These are phyloP conservation scores for Dalbergia cultrata DNA, from an alignment of 306 rosid genomes.

Conservation along the genomic window DNA sequence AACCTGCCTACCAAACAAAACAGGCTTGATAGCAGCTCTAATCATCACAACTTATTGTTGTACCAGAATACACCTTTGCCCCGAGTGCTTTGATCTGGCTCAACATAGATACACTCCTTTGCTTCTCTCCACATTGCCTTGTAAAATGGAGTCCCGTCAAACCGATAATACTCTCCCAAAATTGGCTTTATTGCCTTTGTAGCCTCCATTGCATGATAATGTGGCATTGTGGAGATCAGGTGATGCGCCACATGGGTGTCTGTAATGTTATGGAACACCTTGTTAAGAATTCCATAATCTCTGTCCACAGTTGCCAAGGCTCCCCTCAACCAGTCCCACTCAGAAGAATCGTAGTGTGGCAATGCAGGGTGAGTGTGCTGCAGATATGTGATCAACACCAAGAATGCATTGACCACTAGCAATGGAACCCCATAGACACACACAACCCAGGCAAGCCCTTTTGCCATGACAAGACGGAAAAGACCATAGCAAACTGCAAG, in stretches of 20 bases:
- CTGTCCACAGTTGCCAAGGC: slow-evolving; percentile 93
- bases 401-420: slow-evolving; percentile 80
- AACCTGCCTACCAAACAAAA: slow-evolving; percentile 41
- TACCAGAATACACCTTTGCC: slow-evolving; percentile 90
- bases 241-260: slow-evolving; percentile 98
- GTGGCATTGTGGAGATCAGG: slow-evolving; percentile 94
- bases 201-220: slow-evolving; percentile 97
- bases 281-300: slow-evolving; percentile 89
- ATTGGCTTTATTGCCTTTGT: slow-evolving; percentile 88
- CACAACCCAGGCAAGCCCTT: slow-evolving; percentile 82
- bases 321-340: slow-evolving; percentile 98
- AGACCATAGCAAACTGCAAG: slow-evolving; percentile 70
- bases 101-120: slow-evolving; percentile 82
- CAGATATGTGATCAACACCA: slow-evolving; percentile 88
- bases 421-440: slow-evolving; percentile 85
- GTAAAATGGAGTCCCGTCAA: slow-evolving; percentile 70
- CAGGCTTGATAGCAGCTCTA: not conserved
- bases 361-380: slow-evolving; percentile 94
- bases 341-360: slow-evolving; percentile 86
- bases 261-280: slow-evolving; percentile 93
- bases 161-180: slow-evolving; percentile 88
- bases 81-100: slow-evolving; percentile 67
- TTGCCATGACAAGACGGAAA: slow-evolving; percentile 62
- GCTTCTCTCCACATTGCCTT: slow-evolving; percentile 92
- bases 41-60: slow-evolving; percentile 63